phyloP scores from a whole-genome alignment of 179 eudicot genomes.

The Carnegiea gigantea region DNA sequence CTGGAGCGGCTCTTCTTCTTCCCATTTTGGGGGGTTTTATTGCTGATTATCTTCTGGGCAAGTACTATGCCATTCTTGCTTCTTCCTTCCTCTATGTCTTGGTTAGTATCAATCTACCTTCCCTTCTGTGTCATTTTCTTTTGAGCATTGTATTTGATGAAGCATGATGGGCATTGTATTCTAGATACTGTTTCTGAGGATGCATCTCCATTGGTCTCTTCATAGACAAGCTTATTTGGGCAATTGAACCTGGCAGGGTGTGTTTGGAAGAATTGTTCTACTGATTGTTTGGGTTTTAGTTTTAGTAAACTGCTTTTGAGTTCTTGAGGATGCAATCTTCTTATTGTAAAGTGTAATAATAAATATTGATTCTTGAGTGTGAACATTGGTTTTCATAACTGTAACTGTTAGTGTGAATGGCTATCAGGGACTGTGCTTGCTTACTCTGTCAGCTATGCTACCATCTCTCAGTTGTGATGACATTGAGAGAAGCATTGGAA shows the following conservation, averaged over 20 bases:
- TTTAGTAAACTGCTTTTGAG: neutral
- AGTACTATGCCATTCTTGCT: slow-evolving; percentile 35
- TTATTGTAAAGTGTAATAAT: neutral
- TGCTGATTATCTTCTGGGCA: slow-evolving; percentile 59
- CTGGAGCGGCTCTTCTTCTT: slow-evolving; percentile 38
- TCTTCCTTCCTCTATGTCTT: slow-evolving; percentile 47
- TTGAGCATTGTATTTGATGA: too few species aligned
- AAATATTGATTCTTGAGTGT: neutral
- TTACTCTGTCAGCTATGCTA: slow-evolving; percentile 56
- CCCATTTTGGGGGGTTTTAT: slow-evolving; percentile 52
- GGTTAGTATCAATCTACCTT: slow-evolving; percentile 22
- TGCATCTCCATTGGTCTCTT: too few species aligned
- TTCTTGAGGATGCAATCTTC: neutral
- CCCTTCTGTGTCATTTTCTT: neutral
- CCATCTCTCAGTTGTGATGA: slow-evolving; percentile 27
- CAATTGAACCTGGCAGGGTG: too few species aligned
- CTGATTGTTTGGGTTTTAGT: too few species aligned
- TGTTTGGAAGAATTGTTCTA: too few species aligned
- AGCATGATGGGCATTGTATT: too few species aligned
- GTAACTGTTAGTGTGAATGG: neutral
- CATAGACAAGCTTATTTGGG: too few species aligned
- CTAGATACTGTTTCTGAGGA: too few species aligned
- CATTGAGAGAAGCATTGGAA: slow-evolving; percentile 16
- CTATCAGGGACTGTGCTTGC: slow-evolving; percentile 57
- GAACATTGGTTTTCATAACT: neutral